Percentiles rank a stretch among this genome's conserved stretches.
Conservation (phyloP, 1,284 basidiomycete species). For the Irpex rosettiformis region DNA sequence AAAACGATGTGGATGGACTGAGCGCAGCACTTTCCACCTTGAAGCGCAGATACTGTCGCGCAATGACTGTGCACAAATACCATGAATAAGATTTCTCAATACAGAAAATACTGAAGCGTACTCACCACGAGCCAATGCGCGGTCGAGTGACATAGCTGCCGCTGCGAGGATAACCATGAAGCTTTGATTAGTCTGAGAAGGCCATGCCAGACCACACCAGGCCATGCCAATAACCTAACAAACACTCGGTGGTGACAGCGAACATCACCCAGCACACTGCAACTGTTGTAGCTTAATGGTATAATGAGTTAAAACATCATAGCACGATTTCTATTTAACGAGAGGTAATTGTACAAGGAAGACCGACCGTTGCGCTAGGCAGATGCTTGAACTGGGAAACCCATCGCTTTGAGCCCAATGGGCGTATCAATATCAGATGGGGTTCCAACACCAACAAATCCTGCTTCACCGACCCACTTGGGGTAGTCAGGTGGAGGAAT, state of each 20-base stretch:
- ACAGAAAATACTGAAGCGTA: too few species aligned
- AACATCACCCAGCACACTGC: background rate
- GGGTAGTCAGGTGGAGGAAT: constrained; percentile 14
- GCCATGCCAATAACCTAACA: background rate
- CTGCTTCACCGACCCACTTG: constrained; percentile 12
- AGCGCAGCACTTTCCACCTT: background rate
- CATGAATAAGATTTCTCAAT: background rate
- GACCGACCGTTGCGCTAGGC: background rate
- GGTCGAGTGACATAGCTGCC: too few species aligned
- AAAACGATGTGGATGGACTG: background rate
- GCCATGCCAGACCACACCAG: too few species aligned
- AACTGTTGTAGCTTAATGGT: background rate
- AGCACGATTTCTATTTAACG: background rate
- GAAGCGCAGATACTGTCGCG: background rate
- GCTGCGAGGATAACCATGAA: too few species aligned
- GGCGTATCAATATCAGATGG: constrained; percentile 7
- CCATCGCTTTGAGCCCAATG: constrained; percentile 10
- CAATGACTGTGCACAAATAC: background rate
- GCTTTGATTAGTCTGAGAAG: too few species aligned
- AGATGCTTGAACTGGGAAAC: constrained; percentile 1
- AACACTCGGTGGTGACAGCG: background rate
- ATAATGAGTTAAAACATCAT: background rate
- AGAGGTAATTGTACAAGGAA: background rate
- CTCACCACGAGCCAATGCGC: too few species aligned
- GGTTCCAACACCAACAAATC: constrained; percentile 9